Evolutionary conservation across 2,329 filamentous ascomycete species (phyloP), one percentile per base, ranked within the genome.

Genomic region (Ophiostoma quercus): DNA sequence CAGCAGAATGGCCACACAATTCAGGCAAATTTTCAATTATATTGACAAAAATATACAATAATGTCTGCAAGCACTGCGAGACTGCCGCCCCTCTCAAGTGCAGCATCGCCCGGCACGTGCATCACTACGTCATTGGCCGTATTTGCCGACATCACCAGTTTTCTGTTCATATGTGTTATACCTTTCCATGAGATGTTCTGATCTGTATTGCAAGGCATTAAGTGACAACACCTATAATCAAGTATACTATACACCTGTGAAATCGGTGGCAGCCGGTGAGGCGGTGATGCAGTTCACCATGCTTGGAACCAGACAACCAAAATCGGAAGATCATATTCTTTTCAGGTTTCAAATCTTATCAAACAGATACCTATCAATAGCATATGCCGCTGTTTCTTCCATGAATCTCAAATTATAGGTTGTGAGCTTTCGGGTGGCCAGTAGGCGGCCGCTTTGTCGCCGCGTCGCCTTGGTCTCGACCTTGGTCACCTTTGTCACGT

Each of bases 91-190:
- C 57, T 19, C 57, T 32, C 22, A 16, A 32, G 12, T 25, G 51
- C 51, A 57, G n/a, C 51, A 25, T 25, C 51, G 11, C 8, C 19
- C 22, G 9, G 51, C 51, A 57, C 51, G 51, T 62, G 57, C 57
- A 62, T 62, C 25, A 19, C 57, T 62, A 62, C 57, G 57, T 62
- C 57, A 62, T 62, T 32, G 8, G 57, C 57, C 16, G 25, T 12
- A 62, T 62, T 0, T 16, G 51, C 3, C 25, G 16, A 8, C 51
- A 57, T 47, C 43, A 8, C 43, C 16, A 47, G 39, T 41, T 41
- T 14, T 11, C 39, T 41, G 11, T 41, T 41, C 1, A 34, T 34
- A 5, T 8, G 5, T 8, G 8, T 34, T 34, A 34, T 34, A 5
- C 8, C 34, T 34, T 8, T 29, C 25, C 25, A 29, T 34, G 34